Evolutionary conservation across 2,329 filamentous ascomycete species (phyloP).

Genomic region (Emydomyces testavorans): DNA sequence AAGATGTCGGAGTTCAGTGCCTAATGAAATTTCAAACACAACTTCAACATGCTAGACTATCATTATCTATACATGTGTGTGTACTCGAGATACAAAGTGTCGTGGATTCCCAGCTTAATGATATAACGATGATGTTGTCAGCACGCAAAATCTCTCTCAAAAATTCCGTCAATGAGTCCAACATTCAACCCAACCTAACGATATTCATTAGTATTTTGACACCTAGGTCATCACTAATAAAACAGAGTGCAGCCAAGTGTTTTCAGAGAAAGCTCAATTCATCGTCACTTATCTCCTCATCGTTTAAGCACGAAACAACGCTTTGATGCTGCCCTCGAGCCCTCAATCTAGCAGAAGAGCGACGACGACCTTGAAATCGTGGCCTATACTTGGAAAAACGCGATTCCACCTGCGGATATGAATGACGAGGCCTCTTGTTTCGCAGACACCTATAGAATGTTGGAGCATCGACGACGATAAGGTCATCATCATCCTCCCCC

Average conservation of each 20-base stretch:
- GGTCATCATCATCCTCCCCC: slow-evolving; percentile 12
- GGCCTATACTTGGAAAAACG: not conserved
- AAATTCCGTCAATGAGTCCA: no score
- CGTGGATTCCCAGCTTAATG: no score
- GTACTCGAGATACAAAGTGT: no score
- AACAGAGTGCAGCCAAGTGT: not conserved
- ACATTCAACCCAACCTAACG: no score
- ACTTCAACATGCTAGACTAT: no score
- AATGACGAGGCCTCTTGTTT: slow-evolving; percentile 1
- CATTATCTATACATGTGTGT: no score
- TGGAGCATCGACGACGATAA: slow-evolving; percentile 9
- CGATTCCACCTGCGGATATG: not conserved
- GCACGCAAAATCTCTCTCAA: not conserved
- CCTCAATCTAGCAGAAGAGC: not conserved
- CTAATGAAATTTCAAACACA: no score
- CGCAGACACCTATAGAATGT: slow-evolving; percentile 3
- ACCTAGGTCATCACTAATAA: no score
- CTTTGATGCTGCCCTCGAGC: not conserved
- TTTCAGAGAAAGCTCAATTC: slow-evolving; percentile 14
- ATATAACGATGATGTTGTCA: no score
- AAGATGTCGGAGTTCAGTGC: no score
- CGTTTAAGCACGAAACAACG: slow-evolving; percentile 4
- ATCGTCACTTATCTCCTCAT: slow-evolving; percentile 11
- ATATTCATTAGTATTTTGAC: no score
- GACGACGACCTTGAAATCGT: not conserved